Conservation (phyloP, 1,284 basidiomycete species). For the Tausonia pullulans region DNA sequence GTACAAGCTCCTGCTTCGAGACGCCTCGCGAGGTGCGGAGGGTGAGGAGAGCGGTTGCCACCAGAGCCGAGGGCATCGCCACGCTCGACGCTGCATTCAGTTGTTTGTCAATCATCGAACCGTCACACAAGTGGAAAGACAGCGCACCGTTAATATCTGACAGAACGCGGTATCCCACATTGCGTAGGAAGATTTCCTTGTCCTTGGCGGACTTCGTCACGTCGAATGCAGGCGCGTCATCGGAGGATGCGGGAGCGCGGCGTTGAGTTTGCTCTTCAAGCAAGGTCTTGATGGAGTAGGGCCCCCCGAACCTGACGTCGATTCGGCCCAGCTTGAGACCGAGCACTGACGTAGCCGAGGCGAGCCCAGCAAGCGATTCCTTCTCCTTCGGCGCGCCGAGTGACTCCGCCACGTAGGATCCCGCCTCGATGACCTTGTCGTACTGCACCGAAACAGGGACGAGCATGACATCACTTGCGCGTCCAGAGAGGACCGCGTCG, state of each 20-base stretch:
- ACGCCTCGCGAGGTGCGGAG: constrained; percentile 7
- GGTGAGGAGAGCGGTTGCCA: constrained; percentile 13
- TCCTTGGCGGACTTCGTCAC: background rate
- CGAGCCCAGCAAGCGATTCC: constrained; percentile 5
- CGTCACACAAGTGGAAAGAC: background rate
- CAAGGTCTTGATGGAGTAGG: constrained; percentile 4
- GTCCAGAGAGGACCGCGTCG: constrained; percentile 7
- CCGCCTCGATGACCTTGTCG: constrained; percentile 9
- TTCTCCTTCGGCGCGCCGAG: constrained; percentile 5
- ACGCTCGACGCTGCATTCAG: constrained; percentile 1
- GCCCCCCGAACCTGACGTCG: constrained; percentile 5
- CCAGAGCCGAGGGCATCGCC: constrained; percentile 13
- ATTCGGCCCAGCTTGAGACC: constrained; percentile 13
- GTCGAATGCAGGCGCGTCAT: background rate
- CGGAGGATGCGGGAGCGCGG: background rate
- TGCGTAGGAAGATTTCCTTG: constrained; percentile 2
- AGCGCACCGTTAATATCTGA: constrained; percentile 12
- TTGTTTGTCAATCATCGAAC: background rate
- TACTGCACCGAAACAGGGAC: constrained; percentile 9
- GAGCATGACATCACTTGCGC: constrained; percentile 8
- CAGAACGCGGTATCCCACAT: constrained; percentile 2
- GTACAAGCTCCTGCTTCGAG: constrained; percentile 10
- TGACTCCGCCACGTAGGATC: constrained; percentile 12
- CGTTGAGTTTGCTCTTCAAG: constrained; percentile 7
- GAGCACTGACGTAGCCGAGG: background rate